phyloP scores from a whole-genome alignment of 2,329 filamentous ascomycete genomes.

The Trichoderma sp. region DNA sequence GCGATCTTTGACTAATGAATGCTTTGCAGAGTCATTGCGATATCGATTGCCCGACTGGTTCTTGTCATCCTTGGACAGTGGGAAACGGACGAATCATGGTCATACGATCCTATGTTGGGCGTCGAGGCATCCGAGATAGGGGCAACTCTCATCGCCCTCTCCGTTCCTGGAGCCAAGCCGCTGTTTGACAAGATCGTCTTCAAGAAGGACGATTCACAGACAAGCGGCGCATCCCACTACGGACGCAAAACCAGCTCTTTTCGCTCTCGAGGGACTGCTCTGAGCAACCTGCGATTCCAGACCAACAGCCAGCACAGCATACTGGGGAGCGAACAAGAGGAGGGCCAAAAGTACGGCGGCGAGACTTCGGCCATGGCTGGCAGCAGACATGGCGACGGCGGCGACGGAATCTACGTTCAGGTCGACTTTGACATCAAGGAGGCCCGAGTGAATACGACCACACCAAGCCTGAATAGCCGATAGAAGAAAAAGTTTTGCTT shows the following conservation, averaged over 20 bases:
- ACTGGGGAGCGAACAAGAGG: constrained; percentile 34
- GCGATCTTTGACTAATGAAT: not conserved
- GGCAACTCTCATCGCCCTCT: constrained; percentile 54
- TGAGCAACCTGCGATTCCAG: constrained; percentile 39
- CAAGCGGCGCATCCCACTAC: constrained; percentile 35
- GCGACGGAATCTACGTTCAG: constrained; percentile 43
- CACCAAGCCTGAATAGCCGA: constrained; percentile 5
- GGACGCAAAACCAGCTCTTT: constrained; percentile 32
- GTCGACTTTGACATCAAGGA: constrained; percentile 45
- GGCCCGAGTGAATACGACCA: constrained; percentile 24
- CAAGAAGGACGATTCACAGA: constrained; percentile 33
- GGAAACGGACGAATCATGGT: constrained; percentile 54
- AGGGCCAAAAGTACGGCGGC: constrained; percentile 33
- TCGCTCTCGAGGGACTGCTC: constrained; percentile 36
- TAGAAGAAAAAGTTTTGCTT: not conserved
- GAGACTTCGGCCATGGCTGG: constrained; percentile 34
- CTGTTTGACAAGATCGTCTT: constrained; percentile 46
- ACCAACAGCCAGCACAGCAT: constrained; percentile 37
- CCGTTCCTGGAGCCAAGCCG: constrained; percentile 55
- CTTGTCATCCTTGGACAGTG: constrained; percentile 54
- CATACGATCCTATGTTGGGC: constrained; percentile 54
- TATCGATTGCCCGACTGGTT: constrained; percentile 52
- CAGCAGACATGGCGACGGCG: constrained; percentile 35
- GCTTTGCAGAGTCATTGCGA: constrained; percentile 50
- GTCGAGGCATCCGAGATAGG: constrained; percentile 57